Evolutionary conservation across 306 rosid species (phyloP).

Genomic region (Mimosa bimucronata): DNA sequence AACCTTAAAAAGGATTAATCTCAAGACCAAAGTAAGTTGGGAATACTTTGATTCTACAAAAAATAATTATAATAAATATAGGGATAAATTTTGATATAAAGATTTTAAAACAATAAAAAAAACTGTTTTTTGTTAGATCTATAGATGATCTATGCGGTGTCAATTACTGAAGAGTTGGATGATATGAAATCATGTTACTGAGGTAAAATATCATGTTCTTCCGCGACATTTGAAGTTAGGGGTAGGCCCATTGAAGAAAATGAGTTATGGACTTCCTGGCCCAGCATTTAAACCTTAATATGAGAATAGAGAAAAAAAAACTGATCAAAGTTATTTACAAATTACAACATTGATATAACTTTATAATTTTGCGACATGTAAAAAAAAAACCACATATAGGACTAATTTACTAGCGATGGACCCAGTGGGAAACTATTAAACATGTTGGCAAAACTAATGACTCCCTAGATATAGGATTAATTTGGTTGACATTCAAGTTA

Average conservation of each 20-base stretch:
- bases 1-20: too few species aligned
- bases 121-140: not conserved
- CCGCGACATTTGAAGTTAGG: not conserved
- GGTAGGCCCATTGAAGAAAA: not conserved
- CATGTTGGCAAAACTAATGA: not conserved
- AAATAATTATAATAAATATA: too few species aligned
- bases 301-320: not conserved
- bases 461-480: not conserved
- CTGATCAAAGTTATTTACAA: not conserved
- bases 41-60: too few species aligned
- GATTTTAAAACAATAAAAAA: too few species aligned
- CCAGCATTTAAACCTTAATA: not conserved
- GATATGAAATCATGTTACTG: not conserved
- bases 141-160: not conserved
- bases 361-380: not conserved
- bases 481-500: not conserved
- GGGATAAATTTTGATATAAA: too few species aligned
- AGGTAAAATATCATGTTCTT: too few species aligned
- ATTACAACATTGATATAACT: not conserved
- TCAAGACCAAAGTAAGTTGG: too few species aligned
- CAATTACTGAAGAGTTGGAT: not conserved
- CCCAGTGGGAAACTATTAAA: not conserved
- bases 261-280: not conserved
- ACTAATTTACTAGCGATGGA: not conserved
- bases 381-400: too few species aligned